phyloP scores from a whole-genome alignment of 352 stramenopile species.

The Globisporangium parvum region DNA sequence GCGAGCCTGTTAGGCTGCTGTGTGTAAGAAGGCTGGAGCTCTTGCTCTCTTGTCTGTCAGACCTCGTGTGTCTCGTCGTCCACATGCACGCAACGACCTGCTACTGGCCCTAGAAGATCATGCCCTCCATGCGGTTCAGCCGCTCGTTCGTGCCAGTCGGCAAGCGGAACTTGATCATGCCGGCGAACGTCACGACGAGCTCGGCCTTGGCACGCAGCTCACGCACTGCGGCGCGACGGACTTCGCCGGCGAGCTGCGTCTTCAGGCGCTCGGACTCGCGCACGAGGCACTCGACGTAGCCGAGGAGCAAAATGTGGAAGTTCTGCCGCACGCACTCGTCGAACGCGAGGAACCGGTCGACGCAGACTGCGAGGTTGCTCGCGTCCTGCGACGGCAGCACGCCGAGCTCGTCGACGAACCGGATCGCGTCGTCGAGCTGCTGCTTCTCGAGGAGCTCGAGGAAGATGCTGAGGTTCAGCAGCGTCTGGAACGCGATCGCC shows the following conservation, averaged over 20 bases:
- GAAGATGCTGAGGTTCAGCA: conserved; percentile 85
- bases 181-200: conserved; percentile 78
- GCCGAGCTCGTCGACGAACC: conserved; percentile 76
- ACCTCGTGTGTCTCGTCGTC: not conserved
- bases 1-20: no score
- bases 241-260: conserved; percentile 50
- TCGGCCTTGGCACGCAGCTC: conserved; percentile 72
- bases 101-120: conserved; percentile 65
- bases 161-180: conserved; percentile 87
- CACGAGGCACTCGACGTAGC: conserved; percentile 86
- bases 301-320: conserved; percentile 79
- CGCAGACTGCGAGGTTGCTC: conserved; percentile 50
- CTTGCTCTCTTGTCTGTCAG: not conserved
- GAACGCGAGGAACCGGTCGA: conserved; percentile 81
- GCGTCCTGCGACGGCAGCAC: conserved; percentile 61
- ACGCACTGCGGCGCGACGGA: conserved; percentile 35
- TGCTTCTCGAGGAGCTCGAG: conserved; percentile 80
- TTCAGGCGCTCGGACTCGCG: conserved; percentile 77
- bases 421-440: conserved; percentile 77
- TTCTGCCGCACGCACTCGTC: conserved; percentile 80
- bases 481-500: conserved; percentile 77
- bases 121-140: conserved; percentile 82
- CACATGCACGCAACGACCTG: not conserved
- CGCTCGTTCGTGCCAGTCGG: conserved; percentile 77
- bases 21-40: not conserved